Conservation (phyloP, 768 basidiomycete species). For the Mycena maculata region DNA sequence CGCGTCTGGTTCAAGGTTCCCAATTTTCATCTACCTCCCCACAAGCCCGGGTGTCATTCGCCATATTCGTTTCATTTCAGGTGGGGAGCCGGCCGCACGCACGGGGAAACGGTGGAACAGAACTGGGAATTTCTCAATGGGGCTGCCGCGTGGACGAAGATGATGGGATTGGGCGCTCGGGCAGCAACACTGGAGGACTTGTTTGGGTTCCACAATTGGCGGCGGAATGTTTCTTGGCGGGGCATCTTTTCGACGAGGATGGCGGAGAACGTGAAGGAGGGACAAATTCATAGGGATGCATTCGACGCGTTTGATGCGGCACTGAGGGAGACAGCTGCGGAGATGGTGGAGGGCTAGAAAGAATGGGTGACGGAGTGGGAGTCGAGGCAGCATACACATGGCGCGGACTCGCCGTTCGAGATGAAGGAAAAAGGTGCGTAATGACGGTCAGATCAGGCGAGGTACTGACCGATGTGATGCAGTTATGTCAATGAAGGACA, state of each 20-base stretch:
- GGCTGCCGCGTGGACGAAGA: conserved; percentile 26
- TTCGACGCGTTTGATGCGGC: not conserved
- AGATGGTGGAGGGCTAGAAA: not conserved
- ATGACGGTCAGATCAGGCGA: too few species aligned
- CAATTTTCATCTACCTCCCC: conserved; percentile 37
- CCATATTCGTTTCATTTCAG: conserved; percentile 21
- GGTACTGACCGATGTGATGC: too few species aligned
- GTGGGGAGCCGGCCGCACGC: conserved; percentile 31
- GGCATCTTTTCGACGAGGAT: not conserved
- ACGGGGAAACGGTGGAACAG: conserved; percentile 39
- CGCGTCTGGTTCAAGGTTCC: conserved; percentile 28
- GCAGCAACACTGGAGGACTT: not conserved
- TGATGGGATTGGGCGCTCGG: conserved; percentile 29
- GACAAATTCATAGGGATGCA: not conserved
- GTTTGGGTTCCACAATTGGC: not conserved
- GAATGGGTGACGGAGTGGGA: not conserved
- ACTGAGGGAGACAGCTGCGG: not conserved
- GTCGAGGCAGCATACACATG: not conserved
- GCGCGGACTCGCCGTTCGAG: not conserved
- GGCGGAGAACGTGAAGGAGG: not conserved
- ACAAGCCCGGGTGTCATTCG: conserved; percentile 31
- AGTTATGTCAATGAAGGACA: not conserved
- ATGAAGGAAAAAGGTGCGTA: not conserved
- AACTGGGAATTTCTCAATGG: conserved; percentile 36
- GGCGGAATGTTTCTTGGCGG: not conserved